These are phyloP conservation scores for Claviceps fusiformis DNA, from an alignment of 2,329 filamentous ascomycete genomes.

Conservation along the genomic window DNA sequence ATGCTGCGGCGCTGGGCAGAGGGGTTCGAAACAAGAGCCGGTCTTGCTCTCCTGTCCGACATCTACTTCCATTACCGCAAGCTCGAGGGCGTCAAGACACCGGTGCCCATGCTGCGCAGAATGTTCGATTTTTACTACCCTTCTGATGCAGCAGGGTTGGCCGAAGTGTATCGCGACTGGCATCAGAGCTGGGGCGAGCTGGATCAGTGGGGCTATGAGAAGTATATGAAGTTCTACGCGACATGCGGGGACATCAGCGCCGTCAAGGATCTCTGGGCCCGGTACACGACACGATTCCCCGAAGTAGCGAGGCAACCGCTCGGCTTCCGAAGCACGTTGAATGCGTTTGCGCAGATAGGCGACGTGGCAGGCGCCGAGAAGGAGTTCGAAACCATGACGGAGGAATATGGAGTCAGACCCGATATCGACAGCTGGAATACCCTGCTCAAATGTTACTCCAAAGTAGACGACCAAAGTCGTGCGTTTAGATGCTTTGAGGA, in stretches of 20 bases:
- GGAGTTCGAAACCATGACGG: constrained; percentile 48
- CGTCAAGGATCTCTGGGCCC: constrained; percentile 31
- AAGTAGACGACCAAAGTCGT: constrained; percentile 51
- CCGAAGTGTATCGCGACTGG: constrained; percentile 37
- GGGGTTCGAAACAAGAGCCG: constrained; percentile 16
- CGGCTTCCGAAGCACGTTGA: constrained; percentile 46
- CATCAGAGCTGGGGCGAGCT: constrained; percentile 25
- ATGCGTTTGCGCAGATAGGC: constrained; percentile 56
- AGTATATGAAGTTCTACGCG: constrained; percentile 36
- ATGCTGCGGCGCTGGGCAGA: constrained; percentile 18
- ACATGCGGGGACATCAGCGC: constrained; percentile 30
- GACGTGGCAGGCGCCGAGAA: constrained; percentile 45
- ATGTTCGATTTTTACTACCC: constrained; percentile 31
- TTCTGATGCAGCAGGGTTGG: constrained; percentile 26
- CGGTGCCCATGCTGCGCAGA: constrained; percentile 25
- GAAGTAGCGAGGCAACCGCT: constrained; percentile 19
- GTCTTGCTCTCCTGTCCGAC: constrained; percentile 20
- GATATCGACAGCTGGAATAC: constrained; percentile 59
- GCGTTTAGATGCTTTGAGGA: constrained; percentile 51
- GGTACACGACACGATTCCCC: constrained; percentile 25
- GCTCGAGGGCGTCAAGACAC: constrained; percentile 24
- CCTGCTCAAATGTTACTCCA: constrained; percentile 56
- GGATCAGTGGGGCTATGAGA: constrained; percentile 31
- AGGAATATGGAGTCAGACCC: constrained; percentile 41
- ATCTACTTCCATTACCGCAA: constrained; percentile 34